Conservation (phyloP, 2,329 filamentous ascomycete species). For the Leptographium procerum region DNA sequence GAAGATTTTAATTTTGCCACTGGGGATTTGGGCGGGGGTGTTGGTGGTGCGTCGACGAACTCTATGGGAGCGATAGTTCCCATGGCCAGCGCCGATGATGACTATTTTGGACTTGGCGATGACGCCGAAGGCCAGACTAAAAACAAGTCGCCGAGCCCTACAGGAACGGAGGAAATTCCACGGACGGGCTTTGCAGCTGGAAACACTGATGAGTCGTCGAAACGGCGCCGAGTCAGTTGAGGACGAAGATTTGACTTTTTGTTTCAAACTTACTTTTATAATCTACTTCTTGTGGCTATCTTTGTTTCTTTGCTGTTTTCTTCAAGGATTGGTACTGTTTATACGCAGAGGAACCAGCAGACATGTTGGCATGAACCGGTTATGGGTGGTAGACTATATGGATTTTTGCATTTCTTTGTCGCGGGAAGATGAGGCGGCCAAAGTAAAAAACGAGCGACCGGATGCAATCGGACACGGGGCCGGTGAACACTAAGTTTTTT, state of each 20-base stretch:
- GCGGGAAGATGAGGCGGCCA: neutral
- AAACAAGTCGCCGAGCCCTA: constrained; percentile 14
- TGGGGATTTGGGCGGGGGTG: constrained; percentile 23
- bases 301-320: neutral
- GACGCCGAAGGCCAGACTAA: constrained; percentile 7
- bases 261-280: neutral
- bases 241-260: neutral
- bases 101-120: constrained; percentile 37
- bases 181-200: constrained; percentile 11
- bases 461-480: neutral
- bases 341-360: neutral
- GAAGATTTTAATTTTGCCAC: constrained; percentile 38
- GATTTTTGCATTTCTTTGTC: neutral
- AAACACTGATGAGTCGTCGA: neutral
- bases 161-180: constrained; percentile 10
- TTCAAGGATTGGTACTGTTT: neutral
- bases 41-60: neutral
- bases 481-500: neutral
- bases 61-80: neutral
- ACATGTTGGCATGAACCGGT: neutral
- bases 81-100: constrained; percentile 20
- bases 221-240: constrained; percentile 20
- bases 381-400: neutral
- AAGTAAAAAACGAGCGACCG: neutral
- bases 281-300: no score